phyloP scores from a whole-genome alignment of 805 yeast genomes.

The Starmerella khaoyaiensis region DNA sequence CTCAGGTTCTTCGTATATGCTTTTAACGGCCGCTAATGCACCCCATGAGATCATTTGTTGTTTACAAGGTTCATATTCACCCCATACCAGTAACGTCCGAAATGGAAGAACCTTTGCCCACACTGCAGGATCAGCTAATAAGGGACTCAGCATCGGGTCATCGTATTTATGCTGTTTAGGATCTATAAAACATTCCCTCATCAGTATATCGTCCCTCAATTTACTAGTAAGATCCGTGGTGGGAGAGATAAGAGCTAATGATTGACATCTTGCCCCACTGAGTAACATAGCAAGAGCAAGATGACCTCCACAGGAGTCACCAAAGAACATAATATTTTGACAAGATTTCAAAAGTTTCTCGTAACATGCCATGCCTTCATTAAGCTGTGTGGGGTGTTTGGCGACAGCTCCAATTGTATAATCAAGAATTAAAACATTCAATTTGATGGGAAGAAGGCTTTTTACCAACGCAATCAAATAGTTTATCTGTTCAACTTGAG shows the following conservation, averaged over 20 bases:
- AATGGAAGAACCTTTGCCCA: slow-evolving; percentile 18
- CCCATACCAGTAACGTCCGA: slow-evolving; percentile 18
- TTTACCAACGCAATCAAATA: slow-evolving; percentile 13
- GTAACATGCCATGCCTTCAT: slow-evolving; percentile 21
- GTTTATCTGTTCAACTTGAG: slow-evolving; percentile 16
- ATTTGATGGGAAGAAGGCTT: slow-evolving; percentile 6
- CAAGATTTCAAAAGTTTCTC: slow-evolving; percentile 17
- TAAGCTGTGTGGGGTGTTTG: slow-evolving; percentile 23
- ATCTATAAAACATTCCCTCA: slow-evolving; percentile 14
- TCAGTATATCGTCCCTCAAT: slow-evolving; percentile 7
- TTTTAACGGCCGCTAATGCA: slow-evolving; percentile 7
- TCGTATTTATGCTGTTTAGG: neutral
- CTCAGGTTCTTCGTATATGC: slow-evolving; percentile 16
- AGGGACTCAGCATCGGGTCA: slow-evolving; percentile 17
- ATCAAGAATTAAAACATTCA: slow-evolving; percentile 23
- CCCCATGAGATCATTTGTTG: slow-evolving; percentile 14
- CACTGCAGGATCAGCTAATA: slow-evolving; percentile 5
- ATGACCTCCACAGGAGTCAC: slow-evolving; percentile 29
- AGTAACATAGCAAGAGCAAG: slow-evolving; percentile 18
- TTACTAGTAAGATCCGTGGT: slow-evolving; percentile 14
- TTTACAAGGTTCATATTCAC: slow-evolving; percentile 16
- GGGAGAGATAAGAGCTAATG: slow-evolving; percentile 17
- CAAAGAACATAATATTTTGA: slow-evolving; percentile 21
- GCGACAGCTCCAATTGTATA: slow-evolving; percentile 24
- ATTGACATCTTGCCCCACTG: slow-evolving; percentile 8